Conservation (phyloP, 441 rosid genomes). For the Viola pubescens region DNA sequence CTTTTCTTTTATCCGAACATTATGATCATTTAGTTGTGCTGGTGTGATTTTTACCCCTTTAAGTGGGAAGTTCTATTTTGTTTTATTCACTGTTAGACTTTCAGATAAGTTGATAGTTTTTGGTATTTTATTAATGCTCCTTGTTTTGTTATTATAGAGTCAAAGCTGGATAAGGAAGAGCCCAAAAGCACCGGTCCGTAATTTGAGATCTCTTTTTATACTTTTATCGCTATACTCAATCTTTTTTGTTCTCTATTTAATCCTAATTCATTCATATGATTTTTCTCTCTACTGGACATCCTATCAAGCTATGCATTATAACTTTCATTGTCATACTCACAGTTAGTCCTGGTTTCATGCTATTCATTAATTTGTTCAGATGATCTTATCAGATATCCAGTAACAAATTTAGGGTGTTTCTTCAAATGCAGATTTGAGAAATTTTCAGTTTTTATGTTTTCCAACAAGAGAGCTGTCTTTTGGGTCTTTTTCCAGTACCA, state of each 20-base stretch:
- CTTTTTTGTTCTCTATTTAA: background rate
- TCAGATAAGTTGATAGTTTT: background rate
- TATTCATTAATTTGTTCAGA: background rate
- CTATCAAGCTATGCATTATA: background rate
- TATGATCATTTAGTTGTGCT: too few species aligned
- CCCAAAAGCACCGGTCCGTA: slow-evolving; percentile 53
- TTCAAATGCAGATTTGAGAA: background rate
- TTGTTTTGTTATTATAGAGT: slow-evolving; percentile 44
- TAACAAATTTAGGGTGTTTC: background rate
- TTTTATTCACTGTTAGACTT: background rate
- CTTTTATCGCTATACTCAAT: background rate
- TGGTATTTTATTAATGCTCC: slow-evolving; percentile 10
- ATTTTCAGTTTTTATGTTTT: background rate
- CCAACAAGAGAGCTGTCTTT: background rate
- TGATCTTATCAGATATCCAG: background rate
- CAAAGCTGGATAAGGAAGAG: slow-evolving; percentile 80
- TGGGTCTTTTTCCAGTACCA: background rate
- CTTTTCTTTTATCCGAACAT: too few species aligned
- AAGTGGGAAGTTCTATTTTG: too few species aligned
- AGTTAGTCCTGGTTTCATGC: background rate
- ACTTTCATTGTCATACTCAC: background rate
- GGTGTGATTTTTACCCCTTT: too few species aligned
- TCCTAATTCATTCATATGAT: too few species aligned
- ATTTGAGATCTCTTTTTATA: slow-evolving; percentile 8
- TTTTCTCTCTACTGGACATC: too few species aligned